Evolutionary conservation across 1,284 basidiomycete species (phyloP).

Genomic region (Mycosarcoma mackinlayi): DNA sequence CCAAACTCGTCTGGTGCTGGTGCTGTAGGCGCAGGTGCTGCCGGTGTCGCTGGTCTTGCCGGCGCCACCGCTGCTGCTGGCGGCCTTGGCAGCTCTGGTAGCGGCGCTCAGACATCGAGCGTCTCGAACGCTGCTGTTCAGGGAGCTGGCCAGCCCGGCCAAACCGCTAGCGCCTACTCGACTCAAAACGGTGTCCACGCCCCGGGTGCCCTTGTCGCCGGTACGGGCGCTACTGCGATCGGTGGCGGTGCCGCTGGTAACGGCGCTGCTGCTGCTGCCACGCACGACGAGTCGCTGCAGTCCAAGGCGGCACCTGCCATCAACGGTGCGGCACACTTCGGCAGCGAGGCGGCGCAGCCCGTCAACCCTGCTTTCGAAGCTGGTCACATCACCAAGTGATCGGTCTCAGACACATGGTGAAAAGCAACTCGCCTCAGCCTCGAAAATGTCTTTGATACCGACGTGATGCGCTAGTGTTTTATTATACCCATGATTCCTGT

Average conservation of each 20-base stretch:
- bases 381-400: conserved; percentile 30
- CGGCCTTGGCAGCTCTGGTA: conserved; percentile 6
- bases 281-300: conserved; percentile 22
- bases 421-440: not conserved
- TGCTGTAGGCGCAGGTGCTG: conserved; percentile 2
- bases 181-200: conserved; percentile 34
- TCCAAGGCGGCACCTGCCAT: conserved; percentile 46
- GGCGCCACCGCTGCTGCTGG: conserved; percentile 13
- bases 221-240: conserved; percentile 42
- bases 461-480: conserved; percentile 28
- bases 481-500: conserved; percentile 29
- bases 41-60: conserved; percentile 17
- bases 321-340: conserved; percentile 43
- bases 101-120: conserved; percentile 11
- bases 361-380: conserved; percentile 45
- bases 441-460: conserved; percentile 38
- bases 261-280: conserved; percentile 3
- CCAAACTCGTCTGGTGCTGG: conserved; percentile 31
- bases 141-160: conserved; percentile 41
- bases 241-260: conserved; percentile 3
- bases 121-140: conserved; percentile 26
- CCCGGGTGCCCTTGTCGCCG: conserved; percentile 35
- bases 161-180: conserved; percentile 32
- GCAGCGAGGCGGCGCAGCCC: conserved; percentile 27
- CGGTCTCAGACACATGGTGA: not conserved